Evolutionary conservation across 1,284 basidiomycete species (phyloP).

Genomic region (Ganoderma sinense): DNA sequence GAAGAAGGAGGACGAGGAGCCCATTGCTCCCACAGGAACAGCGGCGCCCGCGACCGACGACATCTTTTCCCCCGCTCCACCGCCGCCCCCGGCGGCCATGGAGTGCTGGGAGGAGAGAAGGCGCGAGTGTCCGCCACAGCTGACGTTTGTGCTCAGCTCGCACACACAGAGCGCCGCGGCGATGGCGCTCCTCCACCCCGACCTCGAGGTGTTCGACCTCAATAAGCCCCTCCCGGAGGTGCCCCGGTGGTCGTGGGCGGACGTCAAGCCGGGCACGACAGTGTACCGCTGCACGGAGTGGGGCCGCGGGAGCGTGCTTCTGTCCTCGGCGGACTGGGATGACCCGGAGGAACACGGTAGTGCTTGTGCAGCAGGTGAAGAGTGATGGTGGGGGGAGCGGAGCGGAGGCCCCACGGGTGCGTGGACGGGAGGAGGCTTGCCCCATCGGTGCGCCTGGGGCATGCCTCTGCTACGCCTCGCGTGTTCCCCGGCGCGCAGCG

Average conservation of each 20-base stretch:
- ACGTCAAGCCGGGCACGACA: neutral
- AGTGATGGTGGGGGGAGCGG: neutral
- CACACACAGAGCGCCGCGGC: constrained; percentile 8
- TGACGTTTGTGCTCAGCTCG: constrained; percentile 10
- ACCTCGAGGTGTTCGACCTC: constrained; percentile 6
- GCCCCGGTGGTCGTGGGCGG: constrained; percentile 11
- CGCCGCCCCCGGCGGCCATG: neutral
- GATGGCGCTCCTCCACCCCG: constrained; percentile 6
- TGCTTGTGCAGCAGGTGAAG: constrained; percentile 1
- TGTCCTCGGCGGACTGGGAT: neutral
- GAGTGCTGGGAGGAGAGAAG: neutral
- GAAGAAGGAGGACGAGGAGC: neutral
- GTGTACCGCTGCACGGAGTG: neutral
- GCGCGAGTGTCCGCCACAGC: neutral
- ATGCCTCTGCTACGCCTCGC: constrained; percentile 4
- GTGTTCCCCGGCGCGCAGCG: neutral
- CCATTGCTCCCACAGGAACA: neutral
- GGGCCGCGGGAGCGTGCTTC: neutral
- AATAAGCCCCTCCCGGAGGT: constrained; percentile 8
- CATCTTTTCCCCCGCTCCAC: neutral
- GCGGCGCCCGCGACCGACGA: neutral
- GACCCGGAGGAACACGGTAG: neutral
- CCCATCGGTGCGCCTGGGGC: neutral
- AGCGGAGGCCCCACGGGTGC: neutral
- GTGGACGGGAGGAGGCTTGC: neutral